Conservation (phyloP, 352 stramenopile genomes). For the Phytophthora melonis region DNA sequence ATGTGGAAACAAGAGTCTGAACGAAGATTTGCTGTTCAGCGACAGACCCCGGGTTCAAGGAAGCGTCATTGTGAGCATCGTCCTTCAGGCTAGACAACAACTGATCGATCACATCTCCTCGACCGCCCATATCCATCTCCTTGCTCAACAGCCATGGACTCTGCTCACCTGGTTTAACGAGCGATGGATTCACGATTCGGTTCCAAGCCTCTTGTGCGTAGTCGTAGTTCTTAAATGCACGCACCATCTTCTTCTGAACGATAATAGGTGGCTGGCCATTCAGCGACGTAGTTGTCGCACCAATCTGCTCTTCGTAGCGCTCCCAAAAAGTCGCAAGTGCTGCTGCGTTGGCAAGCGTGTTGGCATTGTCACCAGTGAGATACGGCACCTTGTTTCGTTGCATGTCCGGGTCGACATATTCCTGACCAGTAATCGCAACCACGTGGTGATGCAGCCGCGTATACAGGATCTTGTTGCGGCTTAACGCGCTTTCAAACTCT, state of each 20-base stretch:
- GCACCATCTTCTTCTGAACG: slow-evolving; percentile 91
- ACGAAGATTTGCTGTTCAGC: slow-evolving; percentile 71
- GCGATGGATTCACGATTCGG: slow-evolving; percentile 77
- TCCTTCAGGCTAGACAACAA: slow-evolving; percentile 76
- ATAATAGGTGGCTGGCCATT: slow-evolving; percentile 60
- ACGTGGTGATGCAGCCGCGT: slow-evolving; percentile 65
- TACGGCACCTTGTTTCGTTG: slow-evolving; percentile 76
- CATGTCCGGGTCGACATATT: slow-evolving; percentile 78
- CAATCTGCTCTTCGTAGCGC: slow-evolving; percentile 75
- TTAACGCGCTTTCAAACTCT: slow-evolving; percentile 82
- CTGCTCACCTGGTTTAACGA: slow-evolving; percentile 75
- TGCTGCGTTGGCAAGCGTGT: slow-evolving; percentile 63
- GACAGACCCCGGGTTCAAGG: slow-evolving; percentile 25
- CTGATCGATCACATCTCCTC: slow-evolving; percentile 80
- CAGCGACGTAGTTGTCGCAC: slow-evolving; percentile 62
- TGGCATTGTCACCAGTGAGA: slow-evolving; percentile 46
- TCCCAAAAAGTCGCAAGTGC: slow-evolving; percentile 78
- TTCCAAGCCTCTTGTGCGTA: slow-evolving; percentile 90
- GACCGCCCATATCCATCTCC: slow-evolving; percentile 81
- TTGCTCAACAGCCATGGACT: slow-evolving; percentile 82
- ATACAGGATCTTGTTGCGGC: slow-evolving; percentile 77
- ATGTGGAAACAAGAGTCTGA: slow-evolving; percentile 79
- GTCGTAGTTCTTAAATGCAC: slow-evolving; percentile 86
- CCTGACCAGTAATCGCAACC: slow-evolving; percentile 75
- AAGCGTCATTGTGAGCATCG: slow-evolving; percentile 38